Conservation (phyloP, 106 monocot species). For the Apostasia ramifera region DNA sequence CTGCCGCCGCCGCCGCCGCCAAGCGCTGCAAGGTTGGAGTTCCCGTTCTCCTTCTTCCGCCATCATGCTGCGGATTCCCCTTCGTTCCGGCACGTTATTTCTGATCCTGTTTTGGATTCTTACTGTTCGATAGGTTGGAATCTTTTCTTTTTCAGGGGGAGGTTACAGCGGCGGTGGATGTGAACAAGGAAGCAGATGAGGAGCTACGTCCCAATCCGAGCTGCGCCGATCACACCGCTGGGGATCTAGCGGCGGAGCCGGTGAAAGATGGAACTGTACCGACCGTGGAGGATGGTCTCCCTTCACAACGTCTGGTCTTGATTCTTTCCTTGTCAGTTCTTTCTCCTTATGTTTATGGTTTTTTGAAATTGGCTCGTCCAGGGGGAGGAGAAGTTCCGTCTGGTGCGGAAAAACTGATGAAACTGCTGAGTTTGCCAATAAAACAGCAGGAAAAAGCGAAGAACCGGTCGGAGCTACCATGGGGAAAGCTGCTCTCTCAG, state of each 20-base stretch:
- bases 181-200: slow-evolving; percentile 1
- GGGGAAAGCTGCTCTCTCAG: slow-evolving; percentile 50
- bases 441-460: slow-evolving; percentile 3
- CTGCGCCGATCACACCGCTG: not conserved
- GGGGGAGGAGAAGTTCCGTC: slow-evolving; percentile 9
- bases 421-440: slow-evolving; percentile 7
- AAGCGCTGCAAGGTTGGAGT: slow-evolving; percentile 44
- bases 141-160: slow-evolving; percentile 8
- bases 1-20: slow-evolving; percentile 9
- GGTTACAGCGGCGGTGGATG: not conserved
- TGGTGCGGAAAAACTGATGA: slow-evolving; percentile 12
- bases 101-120: slow-evolving; percentile 10
- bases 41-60: not conserved
- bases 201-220: not conserved
- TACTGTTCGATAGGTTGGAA: slow-evolving; percentile 5
- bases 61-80: not conserved
- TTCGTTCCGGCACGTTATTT: slow-evolving; percentile 2
- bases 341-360: not conserved
- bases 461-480: slow-evolving; percentile 14
- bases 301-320: slow-evolving; percentile 6
- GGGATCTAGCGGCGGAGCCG: not conserved
- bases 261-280: not conserved
- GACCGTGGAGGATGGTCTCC: not conserved
- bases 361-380: not conserved
- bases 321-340: not conserved